Evolutionary conservation across 139 green algal genomes (phyloP).

Genomic region (Limnomonas spitsbergensis): DNA sequence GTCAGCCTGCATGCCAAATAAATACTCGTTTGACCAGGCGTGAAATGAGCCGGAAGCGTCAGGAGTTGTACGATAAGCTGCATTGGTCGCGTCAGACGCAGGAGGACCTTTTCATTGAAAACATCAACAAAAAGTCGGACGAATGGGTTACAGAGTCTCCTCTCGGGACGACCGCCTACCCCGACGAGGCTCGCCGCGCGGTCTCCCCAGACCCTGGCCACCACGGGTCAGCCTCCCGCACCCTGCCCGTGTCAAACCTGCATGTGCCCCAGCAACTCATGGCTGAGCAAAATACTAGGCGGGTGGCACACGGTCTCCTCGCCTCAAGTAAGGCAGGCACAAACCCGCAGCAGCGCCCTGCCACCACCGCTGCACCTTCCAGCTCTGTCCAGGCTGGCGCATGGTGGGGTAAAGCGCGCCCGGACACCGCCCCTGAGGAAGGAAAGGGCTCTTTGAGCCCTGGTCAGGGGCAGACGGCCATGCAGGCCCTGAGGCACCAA

Average conservation of each 20-base stretch:
- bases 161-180: too few relatives aligned
- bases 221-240: not conserved
- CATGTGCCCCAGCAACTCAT: not conserved
- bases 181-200: too few relatives aligned
- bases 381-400: not conserved
- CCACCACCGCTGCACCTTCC: not conserved
- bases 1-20: too few relatives aligned
- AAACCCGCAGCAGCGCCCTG: not conserved
- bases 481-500: not conserved
- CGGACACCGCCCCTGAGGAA: not conserved
- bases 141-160: too few relatives aligned
- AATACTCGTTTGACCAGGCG: too few relatives aligned
- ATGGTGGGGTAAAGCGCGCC: not conserved
- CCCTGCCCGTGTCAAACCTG: not conserved
- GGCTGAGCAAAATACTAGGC: not conserved
- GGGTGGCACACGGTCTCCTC: too few relatives aligned
- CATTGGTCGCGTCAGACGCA: not conserved
- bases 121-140: not conserved
- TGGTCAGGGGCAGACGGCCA: not conserved
- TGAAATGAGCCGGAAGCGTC: conserved; percentile 16
- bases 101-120: not conserved
- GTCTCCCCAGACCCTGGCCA: not conserved
- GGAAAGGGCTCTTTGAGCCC: not conserved
- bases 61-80: conserved; percentile 5
- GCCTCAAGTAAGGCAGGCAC: not conserved